Percentiles rank a stretch among this genome's conserved stretches.
Conservation (phyloP, 2,329 filamentous ascomycete species). For the Harringtonia lauricola region DNA sequence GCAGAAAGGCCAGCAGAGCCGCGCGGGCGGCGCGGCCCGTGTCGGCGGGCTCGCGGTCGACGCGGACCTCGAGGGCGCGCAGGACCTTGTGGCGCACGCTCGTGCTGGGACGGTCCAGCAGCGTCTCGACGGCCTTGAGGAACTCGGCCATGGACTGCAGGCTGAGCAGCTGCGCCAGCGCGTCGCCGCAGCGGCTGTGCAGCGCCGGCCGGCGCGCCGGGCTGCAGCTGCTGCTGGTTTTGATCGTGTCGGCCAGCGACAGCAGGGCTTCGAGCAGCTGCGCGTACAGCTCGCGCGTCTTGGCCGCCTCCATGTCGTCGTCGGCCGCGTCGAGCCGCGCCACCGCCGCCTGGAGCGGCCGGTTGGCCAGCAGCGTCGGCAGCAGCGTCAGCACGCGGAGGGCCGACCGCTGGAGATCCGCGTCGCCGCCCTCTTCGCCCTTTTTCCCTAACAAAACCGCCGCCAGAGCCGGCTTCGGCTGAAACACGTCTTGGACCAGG, state of each 20-base stretch:
- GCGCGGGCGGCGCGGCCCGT: slow-evolving; percentile 57
- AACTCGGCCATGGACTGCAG: slow-evolving; percentile 81
- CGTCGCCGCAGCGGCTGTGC: slow-evolving; percentile 51
- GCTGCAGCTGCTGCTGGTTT: slow-evolving; percentile 17
- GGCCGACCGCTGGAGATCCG: slow-evolving; percentile 39
- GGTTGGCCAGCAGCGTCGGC: slow-evolving; percentile 46
- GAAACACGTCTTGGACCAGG: slow-evolving; percentile 64
- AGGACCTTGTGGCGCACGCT: slow-evolving; percentile 71
- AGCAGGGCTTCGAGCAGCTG: slow-evolving; percentile 56
- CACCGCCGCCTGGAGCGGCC: slow-evolving; percentile 44
- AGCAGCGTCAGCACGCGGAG: slow-evolving; percentile 44
- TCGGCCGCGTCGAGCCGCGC: slow-evolving; percentile 45
- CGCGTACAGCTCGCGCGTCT: slow-evolving; percentile 58
- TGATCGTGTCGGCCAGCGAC: slow-evolving; percentile 53
- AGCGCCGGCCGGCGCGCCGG: slow-evolving; percentile 19
- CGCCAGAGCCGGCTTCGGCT: slow-evolving; percentile 63
- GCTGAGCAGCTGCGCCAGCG: slow-evolving; percentile 70
- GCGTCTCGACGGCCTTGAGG: slow-evolving; percentile 72
- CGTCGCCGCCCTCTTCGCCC: slow-evolving; percentile 27
- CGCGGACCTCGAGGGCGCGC: slow-evolving; percentile 67
- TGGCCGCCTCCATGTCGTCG: slow-evolving; percentile 56
- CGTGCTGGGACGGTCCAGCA: slow-evolving; percentile 66
- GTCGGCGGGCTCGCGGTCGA: slow-evolving; percentile 60
- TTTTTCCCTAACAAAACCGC: slow-evolving; percentile 54
- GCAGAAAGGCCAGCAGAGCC: slow-evolving; percentile 67